phyloP scores from a whole-genome alignment of 805 yeast genomes.

The Saturnispora bothae region DNA sequence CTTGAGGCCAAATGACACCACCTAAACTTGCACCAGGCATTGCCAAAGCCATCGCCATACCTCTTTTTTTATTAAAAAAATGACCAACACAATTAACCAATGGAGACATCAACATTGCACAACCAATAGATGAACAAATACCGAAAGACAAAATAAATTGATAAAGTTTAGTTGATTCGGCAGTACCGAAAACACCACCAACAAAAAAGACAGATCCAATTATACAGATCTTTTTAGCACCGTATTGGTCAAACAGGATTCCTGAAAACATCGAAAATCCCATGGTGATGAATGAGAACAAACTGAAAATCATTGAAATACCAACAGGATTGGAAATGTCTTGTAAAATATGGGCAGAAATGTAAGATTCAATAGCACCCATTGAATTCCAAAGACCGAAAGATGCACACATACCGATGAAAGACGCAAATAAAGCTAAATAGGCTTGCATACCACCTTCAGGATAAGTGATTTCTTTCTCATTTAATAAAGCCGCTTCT shows the following conservation, averaged over 20 bases:
- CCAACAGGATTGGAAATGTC: constrained; percentile 32
- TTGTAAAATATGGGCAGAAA: constrained; percentile 40
- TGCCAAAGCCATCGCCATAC: constrained; percentile 50
- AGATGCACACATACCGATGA: constrained; percentile 44
- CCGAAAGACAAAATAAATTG: constrained; percentile 47
- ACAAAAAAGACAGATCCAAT: constrained; percentile 29
- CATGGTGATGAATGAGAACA: constrained; percentile 35
- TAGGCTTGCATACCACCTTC: constrained; percentile 49
- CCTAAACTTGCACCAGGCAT: constrained; percentile 52
- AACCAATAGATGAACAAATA: constrained; percentile 33
- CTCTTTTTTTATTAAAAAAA: constrained; percentile 49
- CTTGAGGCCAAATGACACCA: constrained; percentile 44
- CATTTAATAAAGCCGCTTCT: constrained; percentile 9
- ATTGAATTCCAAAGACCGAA: constrained; percentile 59
- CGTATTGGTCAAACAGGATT: constrained; percentile 35
- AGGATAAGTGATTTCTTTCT: constrained; percentile 27
- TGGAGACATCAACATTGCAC: constrained; percentile 35
- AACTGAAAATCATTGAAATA: constrained; percentile 64
- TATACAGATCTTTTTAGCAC: constrained; percentile 30
- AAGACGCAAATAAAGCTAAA: constrained; percentile 39
- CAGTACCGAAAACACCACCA: constrained; percentile 35
- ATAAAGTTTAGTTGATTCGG: constrained; percentile 32
- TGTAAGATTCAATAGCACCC: constrained; percentile 60
- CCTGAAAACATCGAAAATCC: constrained; percentile 35
- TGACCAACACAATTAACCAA: constrained; percentile 45